Base-by-base conservation (phyloP, 2,329 filamentous ascomycete species). In the Drechslera avenae region DNA sequence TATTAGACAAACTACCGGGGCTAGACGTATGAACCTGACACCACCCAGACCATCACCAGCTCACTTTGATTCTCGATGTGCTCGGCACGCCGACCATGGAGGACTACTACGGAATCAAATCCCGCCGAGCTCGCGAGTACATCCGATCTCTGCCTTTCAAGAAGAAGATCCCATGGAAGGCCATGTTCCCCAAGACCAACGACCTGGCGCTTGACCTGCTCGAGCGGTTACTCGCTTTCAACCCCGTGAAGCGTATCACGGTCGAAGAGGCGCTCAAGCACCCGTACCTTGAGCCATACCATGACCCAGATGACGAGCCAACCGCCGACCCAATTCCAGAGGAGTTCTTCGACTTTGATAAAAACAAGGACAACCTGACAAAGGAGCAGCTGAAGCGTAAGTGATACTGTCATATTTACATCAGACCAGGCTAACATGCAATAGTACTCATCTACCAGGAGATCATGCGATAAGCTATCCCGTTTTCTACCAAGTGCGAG, bases 101-200 rank as follows among this genome's bases (percentile, higher is more conserved):
- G 75, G 94, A 99, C 74, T 99, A 99, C 83, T 99, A 99, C 68
- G 94, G 94, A 60, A 99, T 99, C 84, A 99, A 99, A 80, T 97
- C 94, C 46, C 89, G 94, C 61, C 90, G 94, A 69, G 94, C 94
- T 42, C 86, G 94, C 60, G 94, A 99, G 78, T 99, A 99, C 79
- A 99, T 99, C 72, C 91, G 94, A 56, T 97, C 92, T 46, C 84
- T 97, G 39, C 93, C 94, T 14, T 97, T 97, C 82, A 97, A 97
- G 86, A 97, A 97, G 87, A 97, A 97, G 86, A 95, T 97, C 39
- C 92, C 94, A 0, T 94, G 97, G 85, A 90, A 94, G 74, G 90
- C 89, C 36, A 86, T 99, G 75, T 99, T 99, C 83, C 93, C 94
- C 62, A 97, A 97, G 83, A 97, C 92, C n/a, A 96, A 92, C n/a